Percentiles rank a stretch among this genome's conserved stretches.
Conservation (phyloP, 75 land plant species). For the Pinus tabuliformis region DNA sequence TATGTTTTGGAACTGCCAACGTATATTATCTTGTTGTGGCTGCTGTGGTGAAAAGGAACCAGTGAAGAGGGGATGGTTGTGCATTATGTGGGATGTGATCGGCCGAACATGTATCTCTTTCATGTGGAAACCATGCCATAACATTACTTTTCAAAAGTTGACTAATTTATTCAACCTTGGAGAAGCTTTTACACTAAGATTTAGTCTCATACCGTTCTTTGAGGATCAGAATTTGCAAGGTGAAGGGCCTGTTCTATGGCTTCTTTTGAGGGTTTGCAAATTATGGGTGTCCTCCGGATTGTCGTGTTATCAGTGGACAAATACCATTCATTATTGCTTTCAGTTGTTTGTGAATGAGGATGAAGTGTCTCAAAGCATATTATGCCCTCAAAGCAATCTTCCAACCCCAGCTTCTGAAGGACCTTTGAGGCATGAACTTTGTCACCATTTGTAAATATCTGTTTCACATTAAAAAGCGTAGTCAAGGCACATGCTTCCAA, state of each 20-base stretch:
- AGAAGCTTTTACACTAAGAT: not conserved
- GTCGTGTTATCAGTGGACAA: conserved; percentile 13
- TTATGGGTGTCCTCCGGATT: not conserved
- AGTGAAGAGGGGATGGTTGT: too few relatives aligned
- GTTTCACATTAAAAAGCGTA: not conserved
- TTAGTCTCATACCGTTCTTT: conserved; percentile 11
- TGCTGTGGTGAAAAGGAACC: too few relatives aligned
- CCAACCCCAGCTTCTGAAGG: conserved; percentile 58
- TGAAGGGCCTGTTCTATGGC: conserved; percentile 18
- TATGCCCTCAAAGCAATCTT: conserved; percentile 81
- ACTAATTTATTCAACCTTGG: not conserved
- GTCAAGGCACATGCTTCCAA: not conserved
- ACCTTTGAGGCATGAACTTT: conserved; percentile 58
- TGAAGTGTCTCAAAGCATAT: conserved; percentile 87
- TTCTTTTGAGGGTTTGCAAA: conserved; percentile 31
- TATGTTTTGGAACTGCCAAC: too few relatives aligned
- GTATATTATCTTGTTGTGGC: too few relatives aligned
- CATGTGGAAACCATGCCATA: too few relatives aligned
- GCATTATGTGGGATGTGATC: too few relatives aligned
- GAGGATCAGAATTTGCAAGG: conserved; percentile 22
- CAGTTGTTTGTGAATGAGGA: conserved; percentile 21
- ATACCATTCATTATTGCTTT: not conserved
- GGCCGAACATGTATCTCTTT: too few relatives aligned
- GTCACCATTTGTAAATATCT: conserved; percentile 85
- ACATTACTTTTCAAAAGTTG: too few relatives aligned